Base-by-base conservation (phyloP, 1,284 basidiomycete genomes). In the Sporisorium scitamineum region DNA sequence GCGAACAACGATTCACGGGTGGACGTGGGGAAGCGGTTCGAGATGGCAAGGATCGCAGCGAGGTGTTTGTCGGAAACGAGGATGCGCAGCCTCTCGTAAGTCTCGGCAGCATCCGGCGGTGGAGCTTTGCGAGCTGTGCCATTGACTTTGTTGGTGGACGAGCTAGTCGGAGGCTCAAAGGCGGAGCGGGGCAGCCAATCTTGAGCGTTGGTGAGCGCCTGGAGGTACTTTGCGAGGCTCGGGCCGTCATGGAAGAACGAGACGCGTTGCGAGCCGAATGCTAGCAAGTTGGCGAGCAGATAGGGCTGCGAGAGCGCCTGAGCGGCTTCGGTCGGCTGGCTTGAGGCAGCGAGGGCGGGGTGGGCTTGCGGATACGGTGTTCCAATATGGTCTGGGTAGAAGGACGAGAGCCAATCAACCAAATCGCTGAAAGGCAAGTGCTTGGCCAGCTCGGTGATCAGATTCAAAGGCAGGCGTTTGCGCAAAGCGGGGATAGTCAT, bases 51-150 rank as follows among this genome's bases (percentile, higher is more conserved):
- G 11, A 85, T 51, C 8, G 74, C 58, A 16, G 58, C 59, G 22
- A 85, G 32, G 53, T 85, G 83, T 5, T 59, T 32, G 29, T 73
- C 70, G 5, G 83, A 82, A 26, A 77, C 52, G 31, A 82, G 63
- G 11, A 61, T 59, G 54, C 63, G 53, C 29, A 84, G 65, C 16
- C 77, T 50, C 8, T 77, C 72, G 51, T 73, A 65, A 5, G 79
- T 83, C n/a, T 68, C 58, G 14, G 24, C 41, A 13, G 78, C 72
- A 3, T 70, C 31, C 5, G 56, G 22, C 20, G 7, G 22, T 2
- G 48, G 22, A 20, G 27, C 31, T 9, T 44, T 47, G 24, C 22
- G 0, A 8, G 16, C 13, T 5, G 11, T 20, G 42, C n/a, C 8
- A 34, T 16, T 27, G 14, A 11, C 8, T 56, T 47, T 39, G 14